These are phyloP conservation scores for Cladosporium sp. DNA, from an alignment of 2,329 filamentous ascomycete species.

Conservation along the genomic window DNA sequence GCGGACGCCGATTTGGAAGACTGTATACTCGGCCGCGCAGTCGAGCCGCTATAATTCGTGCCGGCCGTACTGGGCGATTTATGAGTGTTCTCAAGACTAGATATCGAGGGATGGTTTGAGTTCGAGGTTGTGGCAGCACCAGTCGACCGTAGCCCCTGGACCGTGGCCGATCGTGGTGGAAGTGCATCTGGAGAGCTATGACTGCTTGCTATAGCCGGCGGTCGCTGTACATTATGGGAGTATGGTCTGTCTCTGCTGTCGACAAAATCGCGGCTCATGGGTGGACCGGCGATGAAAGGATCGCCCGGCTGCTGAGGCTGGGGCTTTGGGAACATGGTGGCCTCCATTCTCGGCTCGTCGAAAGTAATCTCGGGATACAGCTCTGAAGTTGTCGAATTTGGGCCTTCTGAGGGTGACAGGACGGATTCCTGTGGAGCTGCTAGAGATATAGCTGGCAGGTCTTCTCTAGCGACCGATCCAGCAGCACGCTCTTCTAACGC, in stretches of 20 bases:
- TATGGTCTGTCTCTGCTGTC: slow-evolving; percentile 31
- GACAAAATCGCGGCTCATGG: slow-evolving; percentile 29
- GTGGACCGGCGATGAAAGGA: slow-evolving; percentile 15
- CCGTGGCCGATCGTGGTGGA: not conserved
- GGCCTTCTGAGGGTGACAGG: not conserved
- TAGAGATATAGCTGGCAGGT: not conserved
- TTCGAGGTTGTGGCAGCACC: not conserved
- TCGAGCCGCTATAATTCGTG: slow-evolving; percentile 24
- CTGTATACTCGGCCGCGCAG: slow-evolving; percentile 22
- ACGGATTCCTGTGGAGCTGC: not conserved
- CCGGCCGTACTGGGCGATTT: slow-evolving; percentile 7
- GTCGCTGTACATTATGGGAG: slow-evolving; percentile 14
- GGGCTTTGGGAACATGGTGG: slow-evolving; percentile 10
- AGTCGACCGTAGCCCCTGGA: not conserved
- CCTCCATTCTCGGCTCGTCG: slow-evolving; percentile 13
- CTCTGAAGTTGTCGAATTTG: not conserved
- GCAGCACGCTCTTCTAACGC: not conserved
- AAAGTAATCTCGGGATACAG: slow-evolving; percentile 7
- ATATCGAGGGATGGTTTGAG: not conserved
- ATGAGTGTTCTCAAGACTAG: not conserved
- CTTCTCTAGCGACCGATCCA: not conserved
- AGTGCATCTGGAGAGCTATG: slow-evolving; percentile 22
- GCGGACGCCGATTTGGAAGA: slow-evolving; percentile 16
- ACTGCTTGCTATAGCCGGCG: slow-evolving; percentile 15
- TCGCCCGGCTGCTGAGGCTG: not conserved